These are phyloP conservation scores for Fusarium sp. DNA, from an alignment of 2,329 filamentous ascomycete species.

Conservation along the genomic window DNA sequence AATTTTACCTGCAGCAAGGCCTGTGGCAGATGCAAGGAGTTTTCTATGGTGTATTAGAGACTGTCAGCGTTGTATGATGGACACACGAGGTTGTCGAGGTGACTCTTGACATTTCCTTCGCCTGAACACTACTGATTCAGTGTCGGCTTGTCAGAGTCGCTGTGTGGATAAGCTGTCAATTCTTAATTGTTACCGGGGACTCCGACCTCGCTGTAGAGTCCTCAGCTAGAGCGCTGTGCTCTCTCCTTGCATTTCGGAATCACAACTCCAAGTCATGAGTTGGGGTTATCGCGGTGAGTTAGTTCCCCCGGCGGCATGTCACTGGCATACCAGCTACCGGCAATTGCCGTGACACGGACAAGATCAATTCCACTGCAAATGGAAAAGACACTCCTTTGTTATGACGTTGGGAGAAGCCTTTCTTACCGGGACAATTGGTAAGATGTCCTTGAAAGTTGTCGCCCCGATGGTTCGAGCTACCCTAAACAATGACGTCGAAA, in stretches of 20 bases:
- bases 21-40: neutral
- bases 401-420: too few relatives aligned
- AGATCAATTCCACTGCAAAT: too few relatives aligned
- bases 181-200: neutral
- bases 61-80: neutral
- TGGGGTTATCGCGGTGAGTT: neutral
- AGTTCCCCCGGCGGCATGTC: neutral
- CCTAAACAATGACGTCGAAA: neutral
- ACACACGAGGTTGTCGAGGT: neutral
- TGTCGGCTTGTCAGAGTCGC: neutral
- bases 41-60: neutral
- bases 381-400: neutral
- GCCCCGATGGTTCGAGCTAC: neutral
- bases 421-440: neutral
- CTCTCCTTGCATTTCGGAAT: neutral
- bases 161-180: neutral
- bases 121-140: neutral
- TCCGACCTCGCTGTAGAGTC: neutral
- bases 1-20: conserved; percentile 16
- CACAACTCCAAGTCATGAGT: neutral
- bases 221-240: neutral
- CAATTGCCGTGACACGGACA: too few relatives aligned
- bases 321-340: neutral
- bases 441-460: neutral
- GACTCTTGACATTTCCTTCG: neutral